Evolutionary conservation across 2,329 filamentous ascomycete genomes (phyloP).

Genomic region (Pezicula rhizophila): DNA sequence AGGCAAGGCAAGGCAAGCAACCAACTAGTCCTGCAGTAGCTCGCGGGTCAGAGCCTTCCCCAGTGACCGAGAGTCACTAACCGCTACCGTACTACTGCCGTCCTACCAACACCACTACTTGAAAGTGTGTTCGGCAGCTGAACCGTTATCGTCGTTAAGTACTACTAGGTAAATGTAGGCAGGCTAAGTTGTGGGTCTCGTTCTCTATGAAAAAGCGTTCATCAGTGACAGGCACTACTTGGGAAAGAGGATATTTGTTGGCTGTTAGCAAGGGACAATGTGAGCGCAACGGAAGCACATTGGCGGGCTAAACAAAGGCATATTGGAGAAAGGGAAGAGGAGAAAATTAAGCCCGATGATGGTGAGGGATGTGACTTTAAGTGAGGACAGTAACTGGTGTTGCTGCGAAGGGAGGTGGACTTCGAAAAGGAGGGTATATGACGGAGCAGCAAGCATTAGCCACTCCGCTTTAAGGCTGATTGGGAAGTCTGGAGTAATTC

Average conservation of each 20-base stretch:
- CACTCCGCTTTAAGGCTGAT: conserved; percentile 28
- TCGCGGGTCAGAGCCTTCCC: neutral
- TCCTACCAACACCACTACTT: conserved; percentile 8
- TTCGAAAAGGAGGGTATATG: conserved; percentile 19
- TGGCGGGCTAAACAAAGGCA: conserved; percentile 17
- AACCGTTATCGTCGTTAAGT: conserved; percentile 18
- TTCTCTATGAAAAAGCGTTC: conserved; percentile 21
- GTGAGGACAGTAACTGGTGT: conserved; percentile 6
- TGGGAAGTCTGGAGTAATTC: conserved; percentile 27
- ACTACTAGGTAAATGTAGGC: neutral
- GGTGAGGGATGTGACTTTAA: conserved; percentile 14
- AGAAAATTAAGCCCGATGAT: conserved; percentile 15
- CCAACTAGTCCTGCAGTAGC: neutral
- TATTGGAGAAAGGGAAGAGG: conserved; percentile 9
- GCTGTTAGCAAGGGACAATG: conserved; percentile 7
- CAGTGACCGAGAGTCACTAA: neutral
- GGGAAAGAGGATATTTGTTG: conserved; percentile 13
- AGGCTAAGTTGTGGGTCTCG: conserved; percentile 11
- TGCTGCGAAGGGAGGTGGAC: conserved; percentile 16
- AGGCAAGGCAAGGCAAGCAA: too few relatives aligned
- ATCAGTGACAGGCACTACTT: conserved; percentile 20
- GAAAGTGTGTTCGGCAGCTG: conserved; percentile 21
- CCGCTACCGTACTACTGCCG: too few relatives aligned
- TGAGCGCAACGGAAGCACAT: conserved; percentile 13
- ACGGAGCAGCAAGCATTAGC: conserved; percentile 23